Base-by-base conservation (phyloP, 1,139 yeast genomes). In the Geotrichum fermentans region DNA sequence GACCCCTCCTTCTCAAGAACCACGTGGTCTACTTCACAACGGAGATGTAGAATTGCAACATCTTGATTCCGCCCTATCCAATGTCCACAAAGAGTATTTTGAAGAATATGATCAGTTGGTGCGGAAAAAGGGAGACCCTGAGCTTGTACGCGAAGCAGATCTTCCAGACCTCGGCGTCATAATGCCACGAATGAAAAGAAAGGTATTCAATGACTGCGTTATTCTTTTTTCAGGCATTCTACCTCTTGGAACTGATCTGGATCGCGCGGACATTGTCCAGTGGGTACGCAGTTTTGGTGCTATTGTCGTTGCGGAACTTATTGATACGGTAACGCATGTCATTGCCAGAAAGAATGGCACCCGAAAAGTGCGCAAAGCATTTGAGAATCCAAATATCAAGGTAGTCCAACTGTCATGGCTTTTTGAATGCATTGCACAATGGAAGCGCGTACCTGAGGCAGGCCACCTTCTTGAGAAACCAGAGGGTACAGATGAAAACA, bases 221-320 rank as follows among this genome's bases (percentile, higher is more conserved):
- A 78, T 92, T 50, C 73, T 92, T 24, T 84, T 92, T 60, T 84
- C 96, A 0, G 97, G 97, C 0, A 74, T 90, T 14, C 77, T 92
- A 18, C 97, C 97, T 0, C 64, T 86, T 16, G 94, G 94, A 1
- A 74, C 82, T 5, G 77, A 80, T 52, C 69, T 86, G 17, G 82
- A 83, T 49, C 69, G 75, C 17, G 72, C 70, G 1, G 96, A 88
- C 63, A 86, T 92, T 45, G 97, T 90, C 1, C 80, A 83, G 24
- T 90, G 97, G 97, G 85, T 92, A 16, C 78, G 79, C 50, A 87
- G 90, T 52, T 92, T 92, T 73, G 98, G 98, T 0, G 97, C 96
- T 0, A 74, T 73, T 5, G 90, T 92, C 8, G 85, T 85, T 0
- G 75, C 82, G 17, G 90, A 87, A 54, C 82, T 86, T 22, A 74